Base-by-base conservation (phyloP, 2,329 filamentous ascomycete genomes). In the Xylaria sp. region DNA sequence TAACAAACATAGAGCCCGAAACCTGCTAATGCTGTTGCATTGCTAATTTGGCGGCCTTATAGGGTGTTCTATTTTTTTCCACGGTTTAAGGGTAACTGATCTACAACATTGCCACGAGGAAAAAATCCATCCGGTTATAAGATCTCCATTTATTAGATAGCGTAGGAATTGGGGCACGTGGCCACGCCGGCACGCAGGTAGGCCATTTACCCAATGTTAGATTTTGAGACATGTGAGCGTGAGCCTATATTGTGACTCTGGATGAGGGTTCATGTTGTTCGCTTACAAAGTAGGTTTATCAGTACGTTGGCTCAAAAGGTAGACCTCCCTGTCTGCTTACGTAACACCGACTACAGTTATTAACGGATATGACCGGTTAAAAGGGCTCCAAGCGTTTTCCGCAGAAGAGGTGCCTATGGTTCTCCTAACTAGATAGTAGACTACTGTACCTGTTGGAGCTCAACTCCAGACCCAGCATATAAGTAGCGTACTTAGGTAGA, bases 151-250 rank as follows among this genome's bases (percentile, higher is more conserved):
- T 18, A 39, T 39, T 39, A 39, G 36, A 18, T 39, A 39, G 36
- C 4, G 36, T 23, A 36, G 10, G 50, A 13, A 55, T 36, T 23
- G 52, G 52, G n/a, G 52, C 52, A 55, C 52, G 52, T 55, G 52
- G 52, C 32, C 13, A 34, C 8, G 48, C 9, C 18, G 48, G 28
- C 8, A 32, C 15, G 28, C 18, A 32, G n/a, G 2, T 50, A 5
- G 25, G 15, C 30, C 10, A 53, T 20, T 15, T 20, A 34, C 28
- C 28, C 9, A 34, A 20, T 20, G 8, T 15, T 34, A 20, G 25
- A 20, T 20, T 34, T n/a, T 13, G 9, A 48, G 18, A 50, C 15
- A 15, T 2, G 25, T 18, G 28, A 34, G 3, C 4, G 41, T 34
- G 50, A 34, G 5, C 1, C 3, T 15, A 20, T 20, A 34, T 13